phyloP scores from a whole-genome alignment of 495 filamentous ascomycete species.

The Podospora anserina region DNA sequence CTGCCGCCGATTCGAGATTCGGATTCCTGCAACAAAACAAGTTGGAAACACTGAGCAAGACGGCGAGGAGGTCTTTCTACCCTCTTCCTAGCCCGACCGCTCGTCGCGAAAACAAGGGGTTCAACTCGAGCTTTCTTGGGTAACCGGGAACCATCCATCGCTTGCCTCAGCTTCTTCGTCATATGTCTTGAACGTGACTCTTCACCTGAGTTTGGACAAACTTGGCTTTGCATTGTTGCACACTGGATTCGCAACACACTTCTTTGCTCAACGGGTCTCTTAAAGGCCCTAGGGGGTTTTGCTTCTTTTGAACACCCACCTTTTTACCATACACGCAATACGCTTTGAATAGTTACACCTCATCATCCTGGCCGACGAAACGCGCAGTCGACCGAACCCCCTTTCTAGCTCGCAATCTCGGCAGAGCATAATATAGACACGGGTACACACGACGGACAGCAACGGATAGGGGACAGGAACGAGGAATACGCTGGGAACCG shows the following conservation, averaged over 20 bases:
- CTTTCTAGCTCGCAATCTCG: not conserved
- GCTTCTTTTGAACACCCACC: not conserved
- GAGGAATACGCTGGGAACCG: conserved; percentile 3
- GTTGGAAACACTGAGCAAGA: not conserved
- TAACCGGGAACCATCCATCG: not conserved
- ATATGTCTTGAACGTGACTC: conserved; percentile 2
- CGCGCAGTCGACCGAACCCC: not conserved
- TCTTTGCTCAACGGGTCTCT: not conserved
- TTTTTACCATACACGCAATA: not conserved
- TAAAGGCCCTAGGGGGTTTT: not conserved
- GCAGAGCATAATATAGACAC: not conserved
- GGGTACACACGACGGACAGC: not conserved
- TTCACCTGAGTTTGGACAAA: not conserved
- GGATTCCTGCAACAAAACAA: not conserved
- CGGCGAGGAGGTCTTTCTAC: not conserved
- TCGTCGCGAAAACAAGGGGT: not conserved
- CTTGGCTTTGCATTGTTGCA: conserved; percentile 3
- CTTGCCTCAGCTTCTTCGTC: not conserved
- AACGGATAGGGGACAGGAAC: not conserved
- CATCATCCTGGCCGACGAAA: not conserved
- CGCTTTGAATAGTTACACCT: not conserved
- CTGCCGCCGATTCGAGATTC: not conserved
- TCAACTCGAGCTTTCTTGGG: not conserved
- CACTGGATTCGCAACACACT: conserved; percentile 1
- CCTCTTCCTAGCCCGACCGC: not conserved